These are phyloP conservation scores for Arachnomyces sp. DNA, from an alignment of 2,329 filamentous ascomycete species.

Conservation along the genomic window DNA sequence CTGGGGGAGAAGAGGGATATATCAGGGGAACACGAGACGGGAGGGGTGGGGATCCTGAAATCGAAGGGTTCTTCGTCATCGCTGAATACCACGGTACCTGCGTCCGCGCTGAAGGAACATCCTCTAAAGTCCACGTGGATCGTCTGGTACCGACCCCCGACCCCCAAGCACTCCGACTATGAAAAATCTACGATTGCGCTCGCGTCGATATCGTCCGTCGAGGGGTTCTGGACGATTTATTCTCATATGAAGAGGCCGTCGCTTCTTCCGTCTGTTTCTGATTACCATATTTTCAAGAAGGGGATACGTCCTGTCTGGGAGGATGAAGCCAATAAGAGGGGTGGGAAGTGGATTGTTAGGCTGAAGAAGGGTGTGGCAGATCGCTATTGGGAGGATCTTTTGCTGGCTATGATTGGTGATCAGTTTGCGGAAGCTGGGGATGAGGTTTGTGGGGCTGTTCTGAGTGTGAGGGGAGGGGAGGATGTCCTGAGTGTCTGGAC, in stretches of 20 bases:
- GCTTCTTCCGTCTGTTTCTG: slow-evolving; percentile 77
- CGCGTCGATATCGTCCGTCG: slow-evolving; percentile 69
- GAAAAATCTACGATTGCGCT: slow-evolving; percentile 91
- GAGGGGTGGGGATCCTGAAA: slow-evolving; percentile 20
- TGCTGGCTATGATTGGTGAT: slow-evolving; percentile 84
- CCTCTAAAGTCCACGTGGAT: slow-evolving; percentile 82
- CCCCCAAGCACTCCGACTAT: slow-evolving; percentile 95
- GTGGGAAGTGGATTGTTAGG: slow-evolving; percentile 94
- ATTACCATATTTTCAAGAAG: slow-evolving; percentile 97
- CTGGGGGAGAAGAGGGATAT: slow-evolving; percentile 56
- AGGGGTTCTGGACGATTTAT: slow-evolving; percentile 89
- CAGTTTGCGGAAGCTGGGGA: slow-evolving; percentile 89
- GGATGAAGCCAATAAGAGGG: slow-evolving; percentile 90
- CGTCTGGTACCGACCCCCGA: slow-evolving; percentile 94
- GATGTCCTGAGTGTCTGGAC: slow-evolving; percentile 98
- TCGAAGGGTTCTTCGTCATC: slow-evolving; percentile 35
- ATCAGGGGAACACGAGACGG: slow-evolving; percentile 34
- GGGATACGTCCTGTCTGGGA: slow-evolving; percentile 97
- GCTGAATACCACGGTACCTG: slow-evolving; percentile 26
- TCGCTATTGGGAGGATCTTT: slow-evolving; percentile 90
- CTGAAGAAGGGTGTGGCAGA: slow-evolving; percentile 96
- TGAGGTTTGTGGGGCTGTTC: slow-evolving; percentile 87
- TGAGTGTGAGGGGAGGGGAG: slow-evolving; percentile 90
- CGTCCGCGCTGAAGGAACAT: slow-evolving; percentile 36
- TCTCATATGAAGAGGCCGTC: slow-evolving; percentile 84